Evolutionary conservation across 805 yeast species (phyloP).

Genomic region (Spathaspora arborariae): DNA sequence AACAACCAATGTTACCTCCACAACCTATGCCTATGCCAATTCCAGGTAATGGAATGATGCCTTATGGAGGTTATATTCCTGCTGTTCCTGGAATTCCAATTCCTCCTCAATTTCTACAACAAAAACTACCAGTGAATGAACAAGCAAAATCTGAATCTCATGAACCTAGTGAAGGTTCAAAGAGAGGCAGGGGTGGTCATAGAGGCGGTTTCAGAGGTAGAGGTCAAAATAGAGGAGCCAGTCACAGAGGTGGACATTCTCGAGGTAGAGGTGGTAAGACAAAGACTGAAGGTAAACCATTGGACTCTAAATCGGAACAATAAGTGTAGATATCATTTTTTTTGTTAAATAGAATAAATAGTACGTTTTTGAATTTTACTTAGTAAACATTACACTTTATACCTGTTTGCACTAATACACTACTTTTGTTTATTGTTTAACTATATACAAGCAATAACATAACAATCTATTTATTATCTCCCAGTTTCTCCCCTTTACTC

Average conservation of each 20-base stretch:
- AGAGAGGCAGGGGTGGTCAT: constrained; percentile 16
- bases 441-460: neutral
- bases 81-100: constrained; percentile 2
- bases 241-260: constrained; percentile 5
- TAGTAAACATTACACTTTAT: no score
- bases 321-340: neutral
- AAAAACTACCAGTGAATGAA: constrained; percentile 10
- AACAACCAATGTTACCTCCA: constrained; percentile 8
- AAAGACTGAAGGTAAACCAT: constrained; percentile 1
- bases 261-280: constrained; percentile 3
- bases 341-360: neutral
- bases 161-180: constrained; percentile 16
- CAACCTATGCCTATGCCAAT: constrained; percentile 4
- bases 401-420: neutral
- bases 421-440: neutral
- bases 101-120: constrained; percentile 18
- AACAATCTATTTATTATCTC: neutral
- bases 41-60: constrained; percentile 3
- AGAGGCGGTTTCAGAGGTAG: constrained; percentile 9
- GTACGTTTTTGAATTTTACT: neutral
- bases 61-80: constrained; percentile 4
- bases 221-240: neutral
- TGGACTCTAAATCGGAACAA: neutral
- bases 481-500: neutral
- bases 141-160: constrained; percentile 7